A percentile compares a stretch with the other conserved stretches of the same genome.
These are phyloP conservation scores for Tetracladium marchalianum DNA, from an alignment of 495 filamentous ascomycete species.

Conservation along the genomic window DNA sequence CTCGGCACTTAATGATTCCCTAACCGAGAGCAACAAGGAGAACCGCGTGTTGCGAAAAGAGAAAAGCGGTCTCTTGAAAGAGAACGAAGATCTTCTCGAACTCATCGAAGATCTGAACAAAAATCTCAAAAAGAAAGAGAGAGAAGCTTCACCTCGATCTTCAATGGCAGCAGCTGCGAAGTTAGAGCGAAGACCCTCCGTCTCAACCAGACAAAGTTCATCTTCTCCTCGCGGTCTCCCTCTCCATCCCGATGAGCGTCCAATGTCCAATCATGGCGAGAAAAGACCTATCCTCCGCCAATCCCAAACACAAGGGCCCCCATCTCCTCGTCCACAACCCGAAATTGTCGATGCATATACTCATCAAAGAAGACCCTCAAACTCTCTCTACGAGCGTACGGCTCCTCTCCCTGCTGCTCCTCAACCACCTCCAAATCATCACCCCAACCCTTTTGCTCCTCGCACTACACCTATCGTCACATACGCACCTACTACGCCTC, in stretches of 20 bases:
- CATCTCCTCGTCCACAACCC: too few relatives aligned
- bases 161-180: constrained; percentile 14
- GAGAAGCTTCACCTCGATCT: background rate
- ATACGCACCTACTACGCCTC: background rate
- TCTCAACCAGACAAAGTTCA: constrained; percentile 25
- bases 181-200: too few relatives aligned
- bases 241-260: too few relatives aligned
- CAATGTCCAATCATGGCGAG: too few relatives aligned
- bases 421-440: constrained; percentile 1
- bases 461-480: too few relatives aligned
- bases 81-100: constrained; percentile 10
- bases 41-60: constrained; percentile 13
- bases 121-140: constrained; percentile 12
- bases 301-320: too few relatives aligned
- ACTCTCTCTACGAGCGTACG: background rate
- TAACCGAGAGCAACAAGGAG: constrained; percentile 37
- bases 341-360: too few relatives aligned
- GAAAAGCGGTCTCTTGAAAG: constrained; percentile 24
- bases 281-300: too few relatives aligned
- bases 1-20: constrained; percentile 10
- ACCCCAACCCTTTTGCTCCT: constrained; percentile 3
- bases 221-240: constrained; percentile 20
- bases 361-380: too few relatives aligned
- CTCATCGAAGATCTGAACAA: background rate
- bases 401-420: background rate